Base-by-base conservation (phyloP, 441 rosid species). In the Corymbia calophylla region DNA sequence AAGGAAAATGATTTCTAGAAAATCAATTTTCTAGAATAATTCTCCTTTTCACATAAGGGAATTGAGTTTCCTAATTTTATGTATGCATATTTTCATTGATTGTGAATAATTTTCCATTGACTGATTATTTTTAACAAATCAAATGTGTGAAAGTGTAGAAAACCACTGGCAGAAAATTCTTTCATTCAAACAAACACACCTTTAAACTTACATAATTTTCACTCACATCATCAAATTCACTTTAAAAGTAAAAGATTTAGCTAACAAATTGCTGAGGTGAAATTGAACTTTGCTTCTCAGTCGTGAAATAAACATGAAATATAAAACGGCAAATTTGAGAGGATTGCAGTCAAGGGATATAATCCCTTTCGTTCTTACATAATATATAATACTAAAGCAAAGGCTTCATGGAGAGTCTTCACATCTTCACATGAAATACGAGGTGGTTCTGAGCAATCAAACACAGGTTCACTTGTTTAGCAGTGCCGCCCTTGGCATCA, bases 401-500 rank as follows among this genome's bases (percentile, higher is more conserved):
- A 77, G 51, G 84, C 44, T 77, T 23, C 18, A 77, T 12, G 23
- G 51, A 73, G 17, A 77, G 84, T 44, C 84, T 44, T 77, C 84
- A 44, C 84, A 44, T 77, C 84, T 77, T 77, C n/a, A 77, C 51
- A 86, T 87, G 89, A 68, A 89, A 9, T 53, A 88, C 84, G 87
- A 93, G 86, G 66, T 21, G 44, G 88, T 68, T 87, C 73, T 90
- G 89, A 88, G 88, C 84, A 51, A 81, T 87, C 89, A 87, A 51
- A 32, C 29, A 35, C 39, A 55, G 32, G 31, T 60, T 62, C 87
- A 90, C 84, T 93, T 93, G 89, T 95, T 89, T 70, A 87, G 89
- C 8, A 92, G 66, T 80, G 94, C 81, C 39, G 94, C 68, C 94
- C 93, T 92, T 88, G 94, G 73, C 93, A 87, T 89, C 66, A 92